Conservation (phyloP, 1,139 yeast species). For the Suhomyces panamericanus region DNA sequence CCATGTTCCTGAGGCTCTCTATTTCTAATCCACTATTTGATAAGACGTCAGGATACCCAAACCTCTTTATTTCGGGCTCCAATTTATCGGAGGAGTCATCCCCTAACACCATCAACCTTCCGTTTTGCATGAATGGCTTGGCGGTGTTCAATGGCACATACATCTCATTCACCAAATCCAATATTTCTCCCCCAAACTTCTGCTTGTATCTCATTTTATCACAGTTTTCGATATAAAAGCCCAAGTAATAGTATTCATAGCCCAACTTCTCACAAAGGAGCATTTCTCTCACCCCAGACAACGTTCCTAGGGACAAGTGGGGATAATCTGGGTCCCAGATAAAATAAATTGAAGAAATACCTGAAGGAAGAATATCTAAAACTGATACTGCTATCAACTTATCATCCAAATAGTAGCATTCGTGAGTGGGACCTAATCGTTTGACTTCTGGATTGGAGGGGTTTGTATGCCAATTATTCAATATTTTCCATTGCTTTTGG, state of each 20-base stretch:
- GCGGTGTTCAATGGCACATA: conserved; percentile 46
- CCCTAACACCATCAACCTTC: conserved; percentile 44
- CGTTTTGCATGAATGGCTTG: conserved; percentile 32
- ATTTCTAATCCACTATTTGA: conserved; percentile 14
- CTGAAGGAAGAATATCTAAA: conserved; percentile 72
- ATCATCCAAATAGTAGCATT: conserved; percentile 67
- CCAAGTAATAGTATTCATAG: conserved; percentile 63
- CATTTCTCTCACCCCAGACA: conserved; percentile 74
- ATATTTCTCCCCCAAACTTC: conserved; percentile 70
- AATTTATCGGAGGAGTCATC: conserved; percentile 8
- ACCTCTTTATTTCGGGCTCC: conserved; percentile 21
- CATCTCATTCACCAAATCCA: conserved; percentile 52
- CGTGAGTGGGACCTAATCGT: conserved; percentile 62
- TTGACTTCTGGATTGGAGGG: not conserved
- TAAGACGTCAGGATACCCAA: conserved; percentile 20
- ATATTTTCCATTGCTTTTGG: conserved; percentile 28
- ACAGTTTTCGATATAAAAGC: conserved; percentile 77
- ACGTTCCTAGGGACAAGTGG: conserved; percentile 70
- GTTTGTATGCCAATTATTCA: conserved; percentile 29
- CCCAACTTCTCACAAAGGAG: conserved; percentile 46
- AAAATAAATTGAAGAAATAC: conserved; percentile 82
- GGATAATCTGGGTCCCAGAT: conserved; percentile 86
- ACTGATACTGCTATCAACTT: conserved; percentile 75
- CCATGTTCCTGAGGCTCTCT: conserved; percentile 26
- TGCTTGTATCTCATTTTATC: conserved; percentile 81